Evolutionary conservation across 169 alveolate species (phyloP), one percentile per base, ranked within the genome.

Genomic region (Eimeria falciformis): DNA sequence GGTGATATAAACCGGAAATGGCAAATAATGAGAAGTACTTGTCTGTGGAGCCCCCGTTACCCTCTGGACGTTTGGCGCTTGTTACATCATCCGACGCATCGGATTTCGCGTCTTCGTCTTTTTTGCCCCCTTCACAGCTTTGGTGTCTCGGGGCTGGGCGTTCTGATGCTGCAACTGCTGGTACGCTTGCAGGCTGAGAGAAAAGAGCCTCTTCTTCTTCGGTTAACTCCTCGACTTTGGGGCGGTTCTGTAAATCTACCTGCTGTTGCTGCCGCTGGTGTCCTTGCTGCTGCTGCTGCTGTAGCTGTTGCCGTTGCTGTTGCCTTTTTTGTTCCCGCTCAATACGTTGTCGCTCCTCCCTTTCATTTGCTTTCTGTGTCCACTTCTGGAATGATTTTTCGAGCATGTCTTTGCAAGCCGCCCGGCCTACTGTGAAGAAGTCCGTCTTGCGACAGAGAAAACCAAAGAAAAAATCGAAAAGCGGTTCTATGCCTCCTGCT

Each of bases 381-480:
- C 89, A 79, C 91, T 93, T 95, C 94, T 93, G 90, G 87, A 95
- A 96, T 88, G 95, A 94, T 90, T 95, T 95, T 90, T 92, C 93
- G 73, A 88, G 91, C 82, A 56, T 81, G 55, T 47, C 93, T 33
- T 82, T 71, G 94, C 92, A 91, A 73, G 65, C 85, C 37, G 91
- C 84, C 77, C 93, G 92, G 58, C 91, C 95, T 81, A 92, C 96
- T 50, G 84, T 91, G 94, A 95, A 98, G 95, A 98, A 98, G 95
- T 98, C 99, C 27, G 99, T 98, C 95, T 98, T 98, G 66, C 99
- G 94, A 69, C 97, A 96, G 92, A 99, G 95, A 95, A 99, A 99
- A 18, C 99, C 97, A 95, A 98, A 99, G 90, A 99, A 95, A 73
- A 95, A 93, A 86, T 97, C 98, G 93, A 98, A 95, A 90, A 98